phyloP scores from a whole-genome alignment of 2,329 filamentous ascomycete species.

The Hypoxylon sp. region DNA sequence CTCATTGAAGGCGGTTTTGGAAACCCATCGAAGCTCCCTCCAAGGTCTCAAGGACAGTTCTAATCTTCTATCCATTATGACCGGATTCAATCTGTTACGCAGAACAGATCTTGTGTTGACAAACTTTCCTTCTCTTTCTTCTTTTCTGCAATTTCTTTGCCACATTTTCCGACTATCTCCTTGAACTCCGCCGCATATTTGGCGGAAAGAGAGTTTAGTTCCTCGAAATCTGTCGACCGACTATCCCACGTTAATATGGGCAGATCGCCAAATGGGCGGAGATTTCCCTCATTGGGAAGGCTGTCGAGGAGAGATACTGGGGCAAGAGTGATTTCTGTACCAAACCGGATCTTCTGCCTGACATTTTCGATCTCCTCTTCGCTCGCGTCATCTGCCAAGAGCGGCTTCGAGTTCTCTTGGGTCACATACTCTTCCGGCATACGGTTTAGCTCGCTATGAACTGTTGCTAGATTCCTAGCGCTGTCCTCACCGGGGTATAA shows the following conservation, averaged over 20 bases:
- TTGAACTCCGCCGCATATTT: conserved; percentile 74
- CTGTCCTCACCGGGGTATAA: conserved; percentile 79
- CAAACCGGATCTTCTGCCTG: conserved; percentile 46
- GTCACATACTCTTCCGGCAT: conserved; percentile 76
- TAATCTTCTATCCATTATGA: conserved; percentile 7
- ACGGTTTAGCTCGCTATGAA: conserved; percentile 82
- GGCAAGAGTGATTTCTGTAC: conserved; percentile 58
- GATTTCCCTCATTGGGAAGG: conserved; percentile 60
- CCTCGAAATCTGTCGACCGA: conserved; percentile 57
- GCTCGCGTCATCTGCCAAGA: conserved; percentile 50
- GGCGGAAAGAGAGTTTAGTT: conserved; percentile 61
- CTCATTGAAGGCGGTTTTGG: not conserved
- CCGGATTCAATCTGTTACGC: conserved; percentile 59
- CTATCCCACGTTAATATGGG: conserved; percentile 78
- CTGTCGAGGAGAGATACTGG: conserved; percentile 66
- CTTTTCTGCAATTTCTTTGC: conserved; percentile 46
- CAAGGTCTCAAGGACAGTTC: conserved; percentile 6
- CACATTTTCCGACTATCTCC: conserved; percentile 76
- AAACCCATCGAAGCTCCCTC: conserved; percentile 26
- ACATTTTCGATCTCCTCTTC: conserved; percentile 49
- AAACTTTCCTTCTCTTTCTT: conserved; percentile 54
- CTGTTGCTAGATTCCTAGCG: conserved; percentile 72
- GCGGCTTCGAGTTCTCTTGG: conserved; percentile 39
- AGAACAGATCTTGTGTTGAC: conserved; percentile 76
- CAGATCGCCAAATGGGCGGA: conserved; percentile 63